Base-by-base conservation (phyloP, 2,329 filamentous ascomycete species). In the Aspergillus ochraceus region DNA sequence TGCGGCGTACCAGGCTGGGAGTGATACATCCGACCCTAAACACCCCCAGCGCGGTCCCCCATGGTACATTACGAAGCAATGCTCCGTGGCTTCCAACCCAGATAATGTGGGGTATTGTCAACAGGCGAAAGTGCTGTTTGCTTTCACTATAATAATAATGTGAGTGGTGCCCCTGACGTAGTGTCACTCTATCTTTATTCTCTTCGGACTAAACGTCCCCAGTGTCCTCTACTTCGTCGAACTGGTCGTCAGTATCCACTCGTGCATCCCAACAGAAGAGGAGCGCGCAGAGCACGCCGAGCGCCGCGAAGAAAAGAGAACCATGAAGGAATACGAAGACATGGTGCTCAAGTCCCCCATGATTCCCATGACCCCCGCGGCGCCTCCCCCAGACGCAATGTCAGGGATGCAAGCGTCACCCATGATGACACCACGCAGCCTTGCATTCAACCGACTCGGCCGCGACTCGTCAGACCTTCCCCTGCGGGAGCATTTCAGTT, bases 51-150 rank as follows among this genome's bases (percentile, higher is more conserved):
- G 77, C 8, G 85, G 86, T 32, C 73, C 84, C 19, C 84, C 86
- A 8, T 88, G 86, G 86, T 88, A 87, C 68, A 83, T 88, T 64
- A 83, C 83, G 55, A 87, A 87, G 72, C 83, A 76, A 64, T 88
- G 86, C 75, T 79, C 74, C 54, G 80, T 86, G 24, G 80, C 83
- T 0, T 71, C 73, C 6, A 71, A 78, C 47, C 74, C 76, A 51
- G 77, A 75, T 50, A 76, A 83, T 56, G 72, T 82, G 32, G 70
- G 69, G 19, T 88, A 86, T 69, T 88, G 86, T 70, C 74, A 80
- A 72, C 86, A 88, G 72, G 84, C 86, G 4, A 86, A 88, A 68
- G 77, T 79, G 6, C 75, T 80, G 3, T 88, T 88, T 66, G 84
- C 80, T 1, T 77, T 86, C 20, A 84, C 81, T 3, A 75, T 85